phyloP scores from a whole-genome alignment of 495 filamentous ascomycete species.

The Ascobolus immersus region DNA sequence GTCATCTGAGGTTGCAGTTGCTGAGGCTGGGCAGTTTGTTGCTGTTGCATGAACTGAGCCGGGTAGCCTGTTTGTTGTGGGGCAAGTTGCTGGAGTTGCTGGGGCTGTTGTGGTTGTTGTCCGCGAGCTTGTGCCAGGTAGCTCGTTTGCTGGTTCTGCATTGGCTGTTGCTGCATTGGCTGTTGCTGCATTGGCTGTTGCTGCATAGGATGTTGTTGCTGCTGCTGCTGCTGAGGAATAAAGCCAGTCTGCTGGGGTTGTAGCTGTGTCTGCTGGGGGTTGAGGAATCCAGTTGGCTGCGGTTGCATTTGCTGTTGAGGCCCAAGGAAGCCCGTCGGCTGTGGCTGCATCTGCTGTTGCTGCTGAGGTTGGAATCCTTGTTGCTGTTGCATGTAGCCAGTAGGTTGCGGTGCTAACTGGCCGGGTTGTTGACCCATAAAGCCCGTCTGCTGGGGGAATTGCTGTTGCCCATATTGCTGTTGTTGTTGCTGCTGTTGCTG shows the following conservation, averaged over 20 bases:
- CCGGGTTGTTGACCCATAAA: constrained; percentile 10
- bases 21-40: too few species aligned
- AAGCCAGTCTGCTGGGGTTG: constrained; percentile 34
- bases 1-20: constrained; percentile 7
- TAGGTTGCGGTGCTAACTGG: constrained; percentile 13
- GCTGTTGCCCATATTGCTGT: constrained; percentile 10
- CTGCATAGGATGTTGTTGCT: constrained; percentile 33
- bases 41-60: constrained; percentile 22
- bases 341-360: constrained; percentile 17
- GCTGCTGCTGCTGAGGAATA: constrained; percentile 34
- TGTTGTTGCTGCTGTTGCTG: constrained; percentile 13
- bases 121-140: constrained; percentile 24
- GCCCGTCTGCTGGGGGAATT: too few species aligned
- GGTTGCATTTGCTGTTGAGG: constrained; percentile 25
- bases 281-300: constrained; percentile 23
- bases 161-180: constrained; percentile 39
- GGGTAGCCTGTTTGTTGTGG: constrained; percentile 32
- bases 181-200: constrained; percentile 24
- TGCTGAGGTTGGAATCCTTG: constrained; percentile 12
- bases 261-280: constrained; percentile 33
- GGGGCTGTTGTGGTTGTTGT: constrained; percentile 21
- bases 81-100: constrained; percentile 25
- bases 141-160: constrained; percentile 26
- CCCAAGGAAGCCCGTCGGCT: constrained; percentile 49
- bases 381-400: constrained; percentile 10